Base-by-base conservation (phyloP, 78 protist genomes). In the Dictyostelium capitatum region DNA sequence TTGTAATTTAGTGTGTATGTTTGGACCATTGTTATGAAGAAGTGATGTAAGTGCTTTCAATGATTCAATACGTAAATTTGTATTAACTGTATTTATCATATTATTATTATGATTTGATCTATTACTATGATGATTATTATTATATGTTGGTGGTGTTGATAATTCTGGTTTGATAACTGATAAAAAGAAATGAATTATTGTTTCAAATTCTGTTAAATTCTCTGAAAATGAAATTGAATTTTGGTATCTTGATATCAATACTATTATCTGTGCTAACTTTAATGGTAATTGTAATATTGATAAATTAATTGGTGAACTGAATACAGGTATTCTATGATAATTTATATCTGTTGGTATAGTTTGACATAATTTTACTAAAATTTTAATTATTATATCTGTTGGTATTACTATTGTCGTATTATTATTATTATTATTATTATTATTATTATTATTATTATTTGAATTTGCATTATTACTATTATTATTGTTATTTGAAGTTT, bases 1-100 rank as follows among this genome's bases (percentile, higher is more conserved):
- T 28, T 77, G 73, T 17, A 30, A 32, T 64, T 77, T 87, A 19
- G 37, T 46, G 37, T 83, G 53, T 19, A 87, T 48, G 30, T 43
- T 30, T 14, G 83, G 84, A 15, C 93, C 93, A 64, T 87, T 87
- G 48, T 87, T 87, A 62, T 87, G 80, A 1, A 74, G 54, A 17
- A 87, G 11, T 37, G 80, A 59, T 53, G 93, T 77, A 32, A 87
- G n/a, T 32, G 93, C 93, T 64, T 77, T 87, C 32, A 87, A 51
- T 48, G 75, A 32, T 77, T 87, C 93, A 15, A 74, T 77, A 64
- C 93, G 53, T 37, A 84, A 46, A 54, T 37, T 54, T 20, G 41
- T 79, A 37, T 79, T 79, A 32, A 79, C 56, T 15, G n/a, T 20
- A 7, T 19, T 74, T 74, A 15, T 41, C 41, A 15, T 50, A 20